Percentiles rank a stretch among this genome's conserved stretches.
Evolutionary conservation across 2,329 filamentous ascomycete species (phyloP).

Genomic region (Trichoderma sp.): DNA sequence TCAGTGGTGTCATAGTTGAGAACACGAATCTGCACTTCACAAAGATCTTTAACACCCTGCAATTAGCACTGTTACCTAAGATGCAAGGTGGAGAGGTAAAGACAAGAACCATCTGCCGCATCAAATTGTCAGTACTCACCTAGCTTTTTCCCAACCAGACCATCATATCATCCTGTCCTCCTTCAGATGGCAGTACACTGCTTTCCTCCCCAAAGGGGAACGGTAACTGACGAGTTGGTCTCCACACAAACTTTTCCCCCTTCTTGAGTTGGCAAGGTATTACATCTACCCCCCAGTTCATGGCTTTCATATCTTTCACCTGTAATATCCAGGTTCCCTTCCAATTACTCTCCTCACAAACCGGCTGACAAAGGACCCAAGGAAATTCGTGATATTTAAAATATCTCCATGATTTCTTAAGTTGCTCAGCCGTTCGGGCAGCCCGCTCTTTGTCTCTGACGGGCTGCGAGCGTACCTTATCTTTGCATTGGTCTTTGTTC

Average conservation of each 20-base stretch:
- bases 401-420: neutral
- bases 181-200: neutral
- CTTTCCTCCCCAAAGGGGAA: neutral
- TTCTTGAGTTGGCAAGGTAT: neutral
- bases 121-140: neutral
- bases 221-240: neutral
- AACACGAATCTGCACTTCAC: conserved; percentile 39
- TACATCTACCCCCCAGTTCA: neutral
- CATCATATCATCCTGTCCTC: neutral
- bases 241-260: neutral
- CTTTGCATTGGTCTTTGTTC: neutral
- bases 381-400: neutral
- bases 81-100: conserved; percentile 35
- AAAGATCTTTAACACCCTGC: neutral
- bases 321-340: neutral
- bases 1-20: conserved; percentile 44
- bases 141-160: neutral
- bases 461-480: neutral
- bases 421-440: neutral
- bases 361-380: neutral
- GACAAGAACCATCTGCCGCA: neutral
- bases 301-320: neutral
- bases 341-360: neutral
- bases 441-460: neutral
- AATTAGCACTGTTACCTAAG: neutral